Evolutionary conservation across 2,329 filamentous ascomycete genomes (phyloP), one percentile per base, ranked within the genome.

Genomic region (Alternaria arborescens): DNA sequence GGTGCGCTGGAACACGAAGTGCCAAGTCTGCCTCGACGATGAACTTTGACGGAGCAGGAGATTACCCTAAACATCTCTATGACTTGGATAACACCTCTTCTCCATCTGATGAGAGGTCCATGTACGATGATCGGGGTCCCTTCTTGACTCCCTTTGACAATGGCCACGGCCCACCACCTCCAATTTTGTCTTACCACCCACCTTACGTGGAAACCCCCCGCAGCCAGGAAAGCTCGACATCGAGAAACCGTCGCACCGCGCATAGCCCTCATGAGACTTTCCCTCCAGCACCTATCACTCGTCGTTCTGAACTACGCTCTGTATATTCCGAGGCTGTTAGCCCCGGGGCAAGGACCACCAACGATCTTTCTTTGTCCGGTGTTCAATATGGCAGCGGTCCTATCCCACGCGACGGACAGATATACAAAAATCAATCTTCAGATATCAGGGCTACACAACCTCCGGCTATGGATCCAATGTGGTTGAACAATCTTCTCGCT

Each of bases 1-100:
- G 82, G 30, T 83, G 81, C 61, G 77, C 74, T 32, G 72, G 73
- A 1, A 30, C 61, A 26, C 71, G 71, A 16, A 62, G 61, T 44
- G 62, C 61, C 22, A 68, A 68, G 51, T 64, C 62, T 14, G 53
- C 61, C 28, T 58, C 64, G 4, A 55, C 61, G 11, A 69, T 77
- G 65, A 72, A 74, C 38, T 46, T 77, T n/a, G 74, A 78, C 46
- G 74, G 71, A 11, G 61, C 69, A 18, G 46, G 63, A 22, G 71
- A 78, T 38, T 34, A 61, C 5, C 62, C 60, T 10, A 57, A 68
- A 28, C 50, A 65, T 47, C 28, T 28, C 5, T 67, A 61, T 40
- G 60, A 66, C 11, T 34, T 67, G 2, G 66, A 72, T n/a, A 65
- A 65, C 14, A 59, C 46, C 26, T 54, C 57, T 43, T 44, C 59